Percentiles rank a stretch among this genome's conserved stretches.
Conservation (phyloP, 2,329 filamentous ascomycete species). For the Sporothrix variecibatus region DNA sequence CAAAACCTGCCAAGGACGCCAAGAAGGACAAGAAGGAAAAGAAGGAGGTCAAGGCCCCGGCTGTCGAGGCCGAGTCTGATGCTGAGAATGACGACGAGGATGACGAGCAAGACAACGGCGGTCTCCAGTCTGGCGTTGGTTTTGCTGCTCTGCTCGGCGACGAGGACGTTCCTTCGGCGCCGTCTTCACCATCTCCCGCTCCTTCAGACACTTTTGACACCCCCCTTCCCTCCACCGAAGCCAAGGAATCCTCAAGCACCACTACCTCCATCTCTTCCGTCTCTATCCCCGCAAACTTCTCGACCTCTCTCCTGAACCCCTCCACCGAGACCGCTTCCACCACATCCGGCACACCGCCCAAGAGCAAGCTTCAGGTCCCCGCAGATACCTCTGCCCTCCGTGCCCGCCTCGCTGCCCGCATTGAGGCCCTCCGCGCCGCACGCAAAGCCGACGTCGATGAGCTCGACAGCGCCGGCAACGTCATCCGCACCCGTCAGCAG, state of each 20-base stretch:
- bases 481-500: slow-evolving; percentile 84
- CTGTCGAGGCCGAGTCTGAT: slow-evolving; percentile 55
- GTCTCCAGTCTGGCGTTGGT: slow-evolving; percentile 47
- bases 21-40: slow-evolving; percentile 34
- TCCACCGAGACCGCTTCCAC: neutral
- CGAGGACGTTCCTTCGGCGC: slow-evolving; percentile 42
- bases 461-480: slow-evolving; percentile 67
- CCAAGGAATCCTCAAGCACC: slow-evolving; percentile 53
- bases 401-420: slow-evolving; percentile 75
- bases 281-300: slow-evolving; percentile 21
- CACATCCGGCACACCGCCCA: slow-evolving; percentile 15
- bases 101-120: slow-evolving; percentile 50
- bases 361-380: slow-evolving; percentile 41
- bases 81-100: slow-evolving; percentile 63
- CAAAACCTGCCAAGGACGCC: slow-evolving; percentile 30
- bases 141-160: slow-evolving; percentile 51
- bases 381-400: slow-evolving; percentile 74
- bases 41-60: slow-evolving; percentile 16
- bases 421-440: slow-evolving; percentile 80
- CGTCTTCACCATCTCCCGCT: slow-evolving; percentile 39
- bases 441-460: slow-evolving; percentile 71
- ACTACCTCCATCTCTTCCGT: slow-evolving; percentile 22
- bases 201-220: slow-evolving; percentile 64
- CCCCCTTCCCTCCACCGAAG: slow-evolving; percentile 42
- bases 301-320: slow-evolving; percentile 35